Conservation (phyloP, 805 yeast genomes). For the Candida verbasci region DNA sequence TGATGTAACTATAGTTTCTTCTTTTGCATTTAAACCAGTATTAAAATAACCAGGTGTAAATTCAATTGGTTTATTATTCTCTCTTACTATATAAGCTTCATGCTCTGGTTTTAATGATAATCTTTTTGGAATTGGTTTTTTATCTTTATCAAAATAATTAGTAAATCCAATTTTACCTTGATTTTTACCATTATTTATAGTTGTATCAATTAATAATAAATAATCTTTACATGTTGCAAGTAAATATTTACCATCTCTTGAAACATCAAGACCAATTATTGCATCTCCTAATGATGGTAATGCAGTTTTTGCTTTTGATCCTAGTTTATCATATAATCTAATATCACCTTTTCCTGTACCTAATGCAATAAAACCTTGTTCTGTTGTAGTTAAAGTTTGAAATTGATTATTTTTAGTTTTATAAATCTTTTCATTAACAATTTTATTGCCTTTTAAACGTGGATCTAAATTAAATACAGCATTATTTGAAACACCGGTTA, state of each 20-base stretch:
- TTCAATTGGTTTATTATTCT: slow-evolving; percentile 43
- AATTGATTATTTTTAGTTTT: slow-evolving; percentile 50
- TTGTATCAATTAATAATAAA: slow-evolving; percentile 63
- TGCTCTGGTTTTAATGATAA: slow-evolving; percentile 70
- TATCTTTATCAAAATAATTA: slow-evolving; percentile 57
- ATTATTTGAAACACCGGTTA: slow-evolving; percentile 63
- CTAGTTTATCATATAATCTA: slow-evolving; percentile 66
- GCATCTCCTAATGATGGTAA: slow-evolving; percentile 82
- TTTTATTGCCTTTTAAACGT: slow-evolving; percentile 52
- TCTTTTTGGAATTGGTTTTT: slow-evolving; percentile 66
- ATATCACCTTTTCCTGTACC: slow-evolving; percentile 75
- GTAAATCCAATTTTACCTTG: slow-evolving; percentile 60
- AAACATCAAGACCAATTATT: slow-evolving; percentile 60
- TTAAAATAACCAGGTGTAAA: slow-evolving; percentile 80
- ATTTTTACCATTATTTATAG: slow-evolving; percentile 55
- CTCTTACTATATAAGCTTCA: slow-evolving; percentile 53
- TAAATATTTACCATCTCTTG: slow-evolving; percentile 78
- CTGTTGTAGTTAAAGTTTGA: slow-evolving; percentile 65
- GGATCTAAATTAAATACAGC: slow-evolving; percentile 79
- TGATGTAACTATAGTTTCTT: slow-evolving; percentile 69
- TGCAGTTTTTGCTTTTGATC: slow-evolving; percentile 70
- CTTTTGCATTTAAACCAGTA: slow-evolving; percentile 58
- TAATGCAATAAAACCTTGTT: slow-evolving; percentile 67
- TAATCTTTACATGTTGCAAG: slow-evolving; percentile 76
- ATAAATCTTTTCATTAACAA: slow-evolving; percentile 53